Evolutionary conservation across 306 rosid species (phyloP), one percentile per base, ranked within the genome.

Genomic region (Quercus dentata): DNA sequence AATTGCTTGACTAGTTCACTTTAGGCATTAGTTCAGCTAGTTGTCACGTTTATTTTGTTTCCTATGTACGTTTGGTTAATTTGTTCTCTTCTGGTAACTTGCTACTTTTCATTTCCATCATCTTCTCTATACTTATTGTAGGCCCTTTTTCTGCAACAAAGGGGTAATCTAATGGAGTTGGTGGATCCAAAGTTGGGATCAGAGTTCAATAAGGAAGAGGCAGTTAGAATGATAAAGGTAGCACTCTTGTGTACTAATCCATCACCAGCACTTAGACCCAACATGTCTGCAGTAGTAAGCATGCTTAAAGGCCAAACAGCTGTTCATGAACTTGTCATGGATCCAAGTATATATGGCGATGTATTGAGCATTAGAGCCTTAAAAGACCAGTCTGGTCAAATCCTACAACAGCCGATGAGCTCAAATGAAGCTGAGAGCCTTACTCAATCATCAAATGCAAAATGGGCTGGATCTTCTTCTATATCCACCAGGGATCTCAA

Each of bases 251-350:
- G 97, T 83, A 84, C 90, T 0, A 71, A 84, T 69, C 41, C 73
- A 19, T 82, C 91, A 0, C 88, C 92, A 0, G 87, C 90, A 6
- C 73, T 80, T 27, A 79, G 94, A 75, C 94, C 94, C 49, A 56
- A 76, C 9, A 91, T 91, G 90, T 91, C 96, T 20, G 84, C 83
- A 76, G 96, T 85, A 73, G 88, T 86, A 71, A 87, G 84, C 81
- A 91, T 91, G 93, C 93, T 91, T 17, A 86, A 86, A 83, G 91
- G 88, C 63, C 80, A 74, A 78, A 68, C 38, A 3, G 54, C 27
- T 44, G 86, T 89, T 79, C 87, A 85, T 9, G 87, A 89, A 62
- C 54, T 56, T 69, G 71, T 17, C 62, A 65, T 64, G 6, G 83
- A 89, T 14, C 55, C 78, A 6, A 74, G 80, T 75, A 52, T 35